These are phyloP conservation scores for Phytophthora cajani DNA, from an alignment of 352 stramenopile species.

Conservation along the genomic window DNA sequence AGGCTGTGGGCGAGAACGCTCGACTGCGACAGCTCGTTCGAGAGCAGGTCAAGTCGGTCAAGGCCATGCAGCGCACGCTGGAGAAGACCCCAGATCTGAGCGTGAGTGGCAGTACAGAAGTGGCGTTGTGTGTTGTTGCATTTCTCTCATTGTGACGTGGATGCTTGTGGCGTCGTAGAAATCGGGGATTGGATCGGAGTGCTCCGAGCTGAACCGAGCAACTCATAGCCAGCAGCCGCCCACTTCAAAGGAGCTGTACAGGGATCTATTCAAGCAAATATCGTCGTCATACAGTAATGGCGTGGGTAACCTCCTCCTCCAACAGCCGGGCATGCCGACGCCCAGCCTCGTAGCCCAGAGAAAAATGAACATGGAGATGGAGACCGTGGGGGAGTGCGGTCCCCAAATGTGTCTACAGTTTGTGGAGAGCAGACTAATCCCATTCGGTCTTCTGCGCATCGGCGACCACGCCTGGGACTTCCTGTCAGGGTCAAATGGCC, in stretches of 20 bases:
- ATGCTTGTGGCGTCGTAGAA: conserved; percentile 25
- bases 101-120: conserved; percentile 15
- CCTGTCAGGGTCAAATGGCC: conserved; percentile 32
- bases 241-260: conserved; percentile 43
- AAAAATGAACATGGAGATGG: conserved; percentile 65
- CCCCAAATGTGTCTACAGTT: conserved; percentile 58
- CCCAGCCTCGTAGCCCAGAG: conserved; percentile 28
- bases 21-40: conserved; percentile 53
- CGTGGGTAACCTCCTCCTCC: conserved; percentile 33
- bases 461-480: conserved; percentile 53
- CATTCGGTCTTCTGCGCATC: conserved; percentile 40
- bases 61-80: conserved; percentile 40
- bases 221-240: not conserved
- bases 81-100: conserved; percentile 40
- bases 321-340: conserved; percentile 35
- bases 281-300: conserved; percentile 35
- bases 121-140: not conserved
- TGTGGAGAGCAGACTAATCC: conserved; percentile 47
- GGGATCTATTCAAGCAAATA: conserved; percentile 47
- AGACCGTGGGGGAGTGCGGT: conserved; percentile 29
- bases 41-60: conserved; percentile 47
- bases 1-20: conserved; percentile 52
- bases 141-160: not conserved
- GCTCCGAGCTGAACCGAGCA: not conserved
- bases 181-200: conserved; percentile 20